Evolutionary conservation across 2,329 filamentous ascomycete genomes (phyloP).

Genomic region (Xylaria polymorpha): DNA sequence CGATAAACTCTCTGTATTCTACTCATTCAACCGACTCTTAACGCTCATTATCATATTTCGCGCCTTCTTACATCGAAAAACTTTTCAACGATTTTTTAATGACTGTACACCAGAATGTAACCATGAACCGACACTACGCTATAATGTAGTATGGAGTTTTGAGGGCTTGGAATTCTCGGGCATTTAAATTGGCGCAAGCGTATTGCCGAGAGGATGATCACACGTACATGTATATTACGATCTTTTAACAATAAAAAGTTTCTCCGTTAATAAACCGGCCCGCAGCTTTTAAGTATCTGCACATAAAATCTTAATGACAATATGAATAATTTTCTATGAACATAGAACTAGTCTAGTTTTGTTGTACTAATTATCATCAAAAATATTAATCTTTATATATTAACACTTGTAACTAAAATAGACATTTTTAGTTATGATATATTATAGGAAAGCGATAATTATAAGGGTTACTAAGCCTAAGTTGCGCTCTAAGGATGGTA

Average conservation of each 20-base stretch:
- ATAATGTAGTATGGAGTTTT: conserved; percentile 9
- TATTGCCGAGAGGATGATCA: neutral
- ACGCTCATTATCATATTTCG: conserved; percentile 10
- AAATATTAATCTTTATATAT: neutral
- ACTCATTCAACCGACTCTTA: neutral
- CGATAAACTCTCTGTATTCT: neutral
- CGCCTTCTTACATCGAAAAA: neutral
- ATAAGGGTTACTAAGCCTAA: too few relatives aligned
- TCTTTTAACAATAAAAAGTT: conserved; percentile 10
- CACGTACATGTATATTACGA: neutral
- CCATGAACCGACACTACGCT: neutral
- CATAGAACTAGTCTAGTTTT: too few relatives aligned
- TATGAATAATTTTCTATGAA: neutral
- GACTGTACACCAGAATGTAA: neutral
- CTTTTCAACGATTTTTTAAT: neutral
- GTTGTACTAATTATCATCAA: too few relatives aligned
- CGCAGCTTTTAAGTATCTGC: neutral
- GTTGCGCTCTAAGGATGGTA: too few relatives aligned
- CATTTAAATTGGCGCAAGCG: conserved; percentile 16
- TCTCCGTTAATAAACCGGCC: neutral
- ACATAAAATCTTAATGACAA: neutral
- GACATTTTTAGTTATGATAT: neutral
- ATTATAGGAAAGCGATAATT: too few relatives aligned
- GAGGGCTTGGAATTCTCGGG: neutral
- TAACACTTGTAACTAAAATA: neutral